Percentiles rank a stretch among this genome's conserved stretches.
Evolutionary conservation across 768 basidiomycete species (phyloP).

Genomic region (Rhizopogon vulgaris): DNA sequence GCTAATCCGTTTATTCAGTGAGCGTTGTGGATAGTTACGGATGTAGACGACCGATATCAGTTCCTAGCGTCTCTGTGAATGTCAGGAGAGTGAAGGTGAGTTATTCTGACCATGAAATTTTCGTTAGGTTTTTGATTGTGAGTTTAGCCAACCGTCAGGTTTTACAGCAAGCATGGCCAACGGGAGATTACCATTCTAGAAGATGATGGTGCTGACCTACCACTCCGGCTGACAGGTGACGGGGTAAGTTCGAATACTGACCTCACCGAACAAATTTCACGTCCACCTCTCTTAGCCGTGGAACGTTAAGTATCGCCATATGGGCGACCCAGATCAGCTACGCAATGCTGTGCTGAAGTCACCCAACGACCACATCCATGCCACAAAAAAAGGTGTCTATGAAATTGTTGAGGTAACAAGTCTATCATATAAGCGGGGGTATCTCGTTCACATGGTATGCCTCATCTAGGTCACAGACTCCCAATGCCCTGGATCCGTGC

Average conservation of each 20-base stretch:
- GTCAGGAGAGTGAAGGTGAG: slow-evolving; percentile 73
- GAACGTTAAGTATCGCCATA: slow-evolving; percentile 67
- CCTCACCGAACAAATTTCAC: not conserved
- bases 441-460: not conserved
- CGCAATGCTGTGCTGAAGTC: slow-evolving; percentile 40
- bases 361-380: slow-evolving; percentile 67
- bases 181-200: slow-evolving; percentile 65
- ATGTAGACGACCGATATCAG: slow-evolving; percentile 71
- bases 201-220: slow-evolving; percentile 64
- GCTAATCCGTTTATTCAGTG: slow-evolving; percentile 37
- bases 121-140: not conserved
- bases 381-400: slow-evolving; percentile 73
- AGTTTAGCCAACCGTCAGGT: slow-evolving; percentile 75
- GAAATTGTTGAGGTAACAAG: slow-evolving; percentile 58
- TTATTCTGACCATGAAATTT: slow-evolving; percentile 10
- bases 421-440: slow-evolving; percentile 2
- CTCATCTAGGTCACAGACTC: slow-evolving; percentile 63
- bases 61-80: slow-evolving; percentile 77
- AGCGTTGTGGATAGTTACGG: slow-evolving; percentile 85
- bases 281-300: slow-evolving; percentile 59
- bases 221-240: slow-evolving; percentile 85
- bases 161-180: slow-evolving; percentile 62
- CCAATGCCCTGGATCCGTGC: slow-evolving; percentile 76
- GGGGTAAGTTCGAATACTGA: slow-evolving; percentile 47
- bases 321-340: slow-evolving; percentile 35